Percentiles rank a stretch among this genome's conserved stretches.
phyloP scores from a whole-genome alignment of 2,329 filamentous ascomycete species.

The Cordyceps cicadae region DNA sequence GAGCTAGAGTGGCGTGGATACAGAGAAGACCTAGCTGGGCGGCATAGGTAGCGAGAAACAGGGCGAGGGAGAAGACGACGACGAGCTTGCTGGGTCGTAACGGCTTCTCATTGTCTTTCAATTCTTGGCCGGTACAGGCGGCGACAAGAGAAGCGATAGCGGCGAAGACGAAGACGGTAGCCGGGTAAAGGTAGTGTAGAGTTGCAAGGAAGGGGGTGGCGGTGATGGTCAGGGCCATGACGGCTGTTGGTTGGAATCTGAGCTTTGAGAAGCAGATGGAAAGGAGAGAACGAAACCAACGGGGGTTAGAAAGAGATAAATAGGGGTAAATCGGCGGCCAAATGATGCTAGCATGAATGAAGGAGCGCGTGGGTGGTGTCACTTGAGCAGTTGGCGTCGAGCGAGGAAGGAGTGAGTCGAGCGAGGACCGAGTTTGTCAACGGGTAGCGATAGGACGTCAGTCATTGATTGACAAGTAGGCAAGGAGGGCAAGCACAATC shows the following conservation, averaged over 20 bases:
- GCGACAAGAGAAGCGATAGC: conserved; percentile 41
- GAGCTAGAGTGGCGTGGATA: conserved; percentile 25
- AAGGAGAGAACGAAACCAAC: neutral
- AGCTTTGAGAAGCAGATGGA: neutral
- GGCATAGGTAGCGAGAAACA: conserved; percentile 38
- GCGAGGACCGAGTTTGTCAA: neutral
- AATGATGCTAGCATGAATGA: neutral
- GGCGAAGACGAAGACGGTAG: conserved; percentile 50
- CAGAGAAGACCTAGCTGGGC: conserved; percentile 37
- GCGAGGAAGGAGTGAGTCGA: conserved; percentile 1
- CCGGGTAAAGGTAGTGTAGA: conserved; percentile 53
- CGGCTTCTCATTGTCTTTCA: conserved; percentile 15
- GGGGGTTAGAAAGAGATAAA: neutral
- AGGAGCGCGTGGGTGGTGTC: neutral
- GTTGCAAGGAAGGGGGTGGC: conserved; percentile 26
- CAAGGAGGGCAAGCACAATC: conserved; percentile 3
- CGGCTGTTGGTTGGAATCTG: neutral
- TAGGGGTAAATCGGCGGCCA: neutral
- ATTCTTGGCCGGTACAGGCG: conserved; percentile 45
- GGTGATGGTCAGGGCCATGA: conserved; percentile 18
- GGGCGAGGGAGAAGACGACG: conserved; percentile 34
- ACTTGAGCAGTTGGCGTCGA: neutral
- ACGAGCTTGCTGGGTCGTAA: conserved; percentile 16
- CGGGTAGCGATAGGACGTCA: neutral
- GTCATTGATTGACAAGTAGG: neutral